Evolutionary conservation across 2,329 filamentous ascomycete species (phyloP), one percentile per base, ranked within the genome.

Genomic region (Myriosclerotinia curreyana): DNA sequence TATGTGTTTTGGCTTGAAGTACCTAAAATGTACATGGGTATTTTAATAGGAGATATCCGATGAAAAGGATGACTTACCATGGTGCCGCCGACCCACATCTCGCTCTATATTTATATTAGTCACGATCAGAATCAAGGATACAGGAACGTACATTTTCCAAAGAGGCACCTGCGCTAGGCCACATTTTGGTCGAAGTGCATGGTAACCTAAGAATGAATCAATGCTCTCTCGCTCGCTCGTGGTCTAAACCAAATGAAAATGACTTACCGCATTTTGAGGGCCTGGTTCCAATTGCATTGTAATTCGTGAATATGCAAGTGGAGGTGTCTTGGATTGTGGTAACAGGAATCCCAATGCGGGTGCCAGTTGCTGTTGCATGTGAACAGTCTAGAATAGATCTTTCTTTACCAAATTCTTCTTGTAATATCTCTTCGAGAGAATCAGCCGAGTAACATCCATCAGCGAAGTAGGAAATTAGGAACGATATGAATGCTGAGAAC

Each of bases 1-100:
- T 31, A 66, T 66, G 34, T 65, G 17, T 28, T 63, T 65, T 34
- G 62, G 59, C 25, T 36, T 49, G 46, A 65, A 65, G 42, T 55
- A 61, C 50, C 49, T 65, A 36, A 53, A 36, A 28, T 11, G 1
- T 50, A 50, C 15, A 50, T 50, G 12, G n/a, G 25, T 25, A 25
- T 40, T 40, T 40, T 40, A 15, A 15, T 9, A 40, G 15, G 38
- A 40, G 5, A 12, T 12, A 15, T 40, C 11, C 38, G 8, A 40
- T 40, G 7, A 40, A 15, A 40, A 8, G n/a, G n/a, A n/a, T n/a
- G 2, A n/a, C 42, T 20, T 1, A 46, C 42, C 42, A 46, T n/a
- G 42, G 42, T 2, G 42, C 42, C 7, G 42, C 42, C 15, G 42
- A 46, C 3, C 42, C 42, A n/a, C 42, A 46, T 46, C 42, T 46